Evolutionary conservation across 2,329 filamentous ascomycete genomes (phyloP), one percentile per base, ranked within the genome.

Genomic region (Penicillium nordicum): DNA sequence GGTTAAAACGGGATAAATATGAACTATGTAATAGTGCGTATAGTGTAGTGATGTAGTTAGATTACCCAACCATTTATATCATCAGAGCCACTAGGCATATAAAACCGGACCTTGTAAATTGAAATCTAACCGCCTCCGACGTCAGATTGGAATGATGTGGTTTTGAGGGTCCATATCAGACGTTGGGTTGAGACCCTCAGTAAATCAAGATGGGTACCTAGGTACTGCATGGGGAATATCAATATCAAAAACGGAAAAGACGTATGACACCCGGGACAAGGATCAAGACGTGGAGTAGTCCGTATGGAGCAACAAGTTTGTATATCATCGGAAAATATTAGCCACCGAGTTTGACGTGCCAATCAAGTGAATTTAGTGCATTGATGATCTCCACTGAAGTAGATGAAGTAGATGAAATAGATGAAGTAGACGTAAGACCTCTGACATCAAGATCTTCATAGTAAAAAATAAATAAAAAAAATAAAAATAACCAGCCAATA

Each of bases 401-500:
- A 18, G 18, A 18, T 21, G 21, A 11, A 32, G 57, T 59, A 2
- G 11, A 30, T 11, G 30, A 61, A 64, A 64, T 66, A 66, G 46
- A 66, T 66, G 61, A 65, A 50, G 23, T 53, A 53, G 63, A 65
- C 63, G 64, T 64, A 61, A 60, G 60, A 65, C 49, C 48, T 53
- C 48, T 53, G 25, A 61, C 58, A 53, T 62, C 60, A 61, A 53
- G 34, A 8, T 34, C 23, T 54, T 32, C 23, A 53, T 5, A 27
- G 2, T 21, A 21, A 21, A 21, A 21, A 21, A 21, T 21, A 21
- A 21, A 21, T 21, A 2, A 21, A 21, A 3, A 2, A 21, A 21
- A 21, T 21, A 14, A 42, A 1, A 8, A 32, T 8, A 5, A 21
- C 21, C 7, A 45, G 12, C 49, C 43, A 46, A 50, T 50, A 14